A percentile compares a stretch with the other conserved stretches of the same genome.
phyloP scores from a whole-genome alignment of 2,329 filamentous ascomycete species.

The Seiridium unicorne region DNA sequence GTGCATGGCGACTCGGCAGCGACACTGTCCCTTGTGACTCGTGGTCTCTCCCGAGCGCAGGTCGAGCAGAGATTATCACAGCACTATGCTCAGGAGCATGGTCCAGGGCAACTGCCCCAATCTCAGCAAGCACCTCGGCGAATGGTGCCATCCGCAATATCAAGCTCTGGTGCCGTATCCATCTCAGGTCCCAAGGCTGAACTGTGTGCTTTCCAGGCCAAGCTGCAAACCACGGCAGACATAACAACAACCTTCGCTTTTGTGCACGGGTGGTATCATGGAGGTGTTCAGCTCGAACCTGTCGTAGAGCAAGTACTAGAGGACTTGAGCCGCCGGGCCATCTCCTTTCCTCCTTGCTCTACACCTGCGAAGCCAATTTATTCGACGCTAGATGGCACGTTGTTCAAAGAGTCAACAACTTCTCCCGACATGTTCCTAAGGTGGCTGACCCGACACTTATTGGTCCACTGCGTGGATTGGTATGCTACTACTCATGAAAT shows the following conservation, averaged over 20 bases:
- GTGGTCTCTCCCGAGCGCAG: background rate
- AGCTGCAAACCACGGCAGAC: background rate
- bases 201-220: background rate
- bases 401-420: background rate
- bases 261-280: conserved; percentile 11
- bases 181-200: conserved; percentile 4
- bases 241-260: background rate
- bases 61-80: background rate
- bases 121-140: background rate
- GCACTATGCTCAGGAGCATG: background rate
- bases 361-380: background rate
- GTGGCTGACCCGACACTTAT: conserved; percentile 2
- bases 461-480: conserved; percentile 7
- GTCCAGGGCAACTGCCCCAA: background rate
- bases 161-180: background rate
- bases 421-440: background rate
- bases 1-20: background rate
- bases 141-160: conserved; percentile 4
- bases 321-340: background rate
- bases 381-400: conserved; percentile 7
- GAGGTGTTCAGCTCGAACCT: conserved; percentile 5
- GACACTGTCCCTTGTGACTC: conserved; percentile 5
- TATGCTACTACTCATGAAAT: background rate
- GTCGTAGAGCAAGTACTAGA: conserved; percentile 6
- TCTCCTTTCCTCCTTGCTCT: conserved; percentile 4